A percentile compares a stretch with the other conserved stretches of the same genome.
Conservation (phyloP, 2,329 filamentous ascomycete species). For the Chrysoporthe puriensis region DNA sequence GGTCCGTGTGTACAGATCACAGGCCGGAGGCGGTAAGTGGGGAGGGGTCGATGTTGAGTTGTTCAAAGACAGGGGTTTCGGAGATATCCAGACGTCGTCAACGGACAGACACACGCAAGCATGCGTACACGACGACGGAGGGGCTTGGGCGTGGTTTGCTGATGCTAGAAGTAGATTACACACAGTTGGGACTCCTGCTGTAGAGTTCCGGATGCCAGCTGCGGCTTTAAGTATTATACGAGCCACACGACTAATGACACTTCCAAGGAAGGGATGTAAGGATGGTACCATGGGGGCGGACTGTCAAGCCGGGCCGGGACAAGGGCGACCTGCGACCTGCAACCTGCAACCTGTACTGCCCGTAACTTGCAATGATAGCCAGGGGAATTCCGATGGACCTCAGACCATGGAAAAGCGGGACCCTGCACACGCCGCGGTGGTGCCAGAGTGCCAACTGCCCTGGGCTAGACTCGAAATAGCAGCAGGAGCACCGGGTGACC, state of each 20-base stretch:
- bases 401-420: conserved; percentile 23
- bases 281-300: conserved; percentile 16
- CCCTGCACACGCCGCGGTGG: conserved; percentile 5
- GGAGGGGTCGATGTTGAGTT: conserved; percentile 20
- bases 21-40: conserved; percentile 19
- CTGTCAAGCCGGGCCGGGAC: conserved; percentile 16
- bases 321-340: conserved; percentile 26
- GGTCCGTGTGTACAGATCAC: conserved; percentile 28
- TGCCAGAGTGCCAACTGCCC: conserved; percentile 13
- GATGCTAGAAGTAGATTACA: conserved; percentile 20
- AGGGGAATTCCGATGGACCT: conserved; percentile 21
- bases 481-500: not conserved
- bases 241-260: conserved; percentile 12
- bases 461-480: conserved; percentile 14
- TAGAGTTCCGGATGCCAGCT: conserved; percentile 5
- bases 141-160: conserved; percentile 4
- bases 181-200: not conserved
- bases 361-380: conserved; percentile 21
- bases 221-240: conserved; percentile 30
- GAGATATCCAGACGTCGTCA: conserved; percentile 26
- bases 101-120: conserved; percentile 21
- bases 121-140: conserved; percentile 21
- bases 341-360: conserved; percentile 12
- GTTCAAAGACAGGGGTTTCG: conserved; percentile 25
- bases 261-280: conserved; percentile 18